A percentile compares a stretch with the other conserved stretches of the same genome.
Conservation (phyloP, 306 rosid species). For the Vachellia pachyceras region DNA sequence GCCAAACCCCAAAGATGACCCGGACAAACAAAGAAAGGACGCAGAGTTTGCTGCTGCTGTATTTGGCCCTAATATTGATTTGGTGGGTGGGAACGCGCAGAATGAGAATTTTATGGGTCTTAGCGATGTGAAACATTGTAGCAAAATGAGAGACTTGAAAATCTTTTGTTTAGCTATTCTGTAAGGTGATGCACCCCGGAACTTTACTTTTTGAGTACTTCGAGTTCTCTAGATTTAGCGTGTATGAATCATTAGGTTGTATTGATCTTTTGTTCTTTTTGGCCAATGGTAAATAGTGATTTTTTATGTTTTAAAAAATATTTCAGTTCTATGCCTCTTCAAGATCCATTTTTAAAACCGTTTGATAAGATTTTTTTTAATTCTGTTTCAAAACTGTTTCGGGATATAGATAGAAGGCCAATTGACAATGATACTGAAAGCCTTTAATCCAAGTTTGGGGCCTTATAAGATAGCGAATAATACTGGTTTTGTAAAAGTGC, state of each 20-base stretch:
- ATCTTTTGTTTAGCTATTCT: conserved; percentile 85
- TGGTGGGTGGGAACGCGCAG: conserved; percentile 83
- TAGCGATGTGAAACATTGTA: conserved; percentile 88
- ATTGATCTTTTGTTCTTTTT: neutral
- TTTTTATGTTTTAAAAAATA: conserved; percentile 5
- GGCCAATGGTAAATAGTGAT: neutral
- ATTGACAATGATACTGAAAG: neutral
- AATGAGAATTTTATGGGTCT: conserved; percentile 88
- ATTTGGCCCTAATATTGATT: conserved; percentile 84
- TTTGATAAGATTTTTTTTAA: neutral
- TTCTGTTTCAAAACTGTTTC: neutral
- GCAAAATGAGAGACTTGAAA: conserved; percentile 93
- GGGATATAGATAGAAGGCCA: neutral
- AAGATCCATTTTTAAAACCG: conserved; percentile 26
- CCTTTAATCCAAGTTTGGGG: neutral
- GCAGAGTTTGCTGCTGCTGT: conserved; percentile 73
- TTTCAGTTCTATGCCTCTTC: conserved; percentile 9
- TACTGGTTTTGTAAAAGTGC: conserved; percentile 14
- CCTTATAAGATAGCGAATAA: conserved; percentile 13
- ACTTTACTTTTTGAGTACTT: conserved; percentile 6
- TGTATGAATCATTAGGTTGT: conserved; percentile 19
- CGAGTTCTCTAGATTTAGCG: conserved; percentile 2
- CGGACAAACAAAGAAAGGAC: conserved; percentile 81
- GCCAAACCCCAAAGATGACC: conserved; percentile 86
- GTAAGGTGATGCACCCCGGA: conserved; percentile 63